phyloP scores from a whole-genome alignment of 1,284 basidiomycete genomes.

The Fomitopsis palustris region DNA sequence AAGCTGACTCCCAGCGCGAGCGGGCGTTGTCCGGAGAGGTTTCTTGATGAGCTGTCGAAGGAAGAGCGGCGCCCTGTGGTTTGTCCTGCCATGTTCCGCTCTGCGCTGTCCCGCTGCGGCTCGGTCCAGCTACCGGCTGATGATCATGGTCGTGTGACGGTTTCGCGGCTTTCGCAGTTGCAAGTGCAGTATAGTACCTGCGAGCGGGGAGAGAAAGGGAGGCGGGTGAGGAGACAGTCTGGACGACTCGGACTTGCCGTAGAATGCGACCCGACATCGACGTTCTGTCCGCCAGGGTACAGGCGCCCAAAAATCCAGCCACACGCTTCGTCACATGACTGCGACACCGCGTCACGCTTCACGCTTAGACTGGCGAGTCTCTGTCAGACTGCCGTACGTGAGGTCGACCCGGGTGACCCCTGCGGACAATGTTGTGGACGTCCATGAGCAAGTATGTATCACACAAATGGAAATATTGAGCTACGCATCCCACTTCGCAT shows the following conservation, averaged over 20 bases:
- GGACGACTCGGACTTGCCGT: slow-evolving; percentile 22
- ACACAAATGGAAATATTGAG: no score
- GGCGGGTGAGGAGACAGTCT: slow-evolving; percentile 19
- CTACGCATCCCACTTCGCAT: no score
- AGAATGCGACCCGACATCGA: slow-evolving; percentile 32
- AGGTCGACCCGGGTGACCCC: no score
- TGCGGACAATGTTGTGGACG: no score
- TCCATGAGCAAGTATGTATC: no score
- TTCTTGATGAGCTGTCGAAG: not conserved
- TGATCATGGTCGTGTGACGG: slow-evolving; percentile 1
- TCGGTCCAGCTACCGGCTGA: slow-evolving; percentile 13
- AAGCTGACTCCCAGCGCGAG: not conserved
- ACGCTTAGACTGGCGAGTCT: not conserved
- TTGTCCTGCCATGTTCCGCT: not conserved
- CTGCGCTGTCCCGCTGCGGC: not conserved
- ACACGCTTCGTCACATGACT: slow-evolving; percentile 1
- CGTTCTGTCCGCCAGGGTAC: not conserved
- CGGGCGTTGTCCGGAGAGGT: no score
- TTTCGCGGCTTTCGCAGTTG: slow-evolving; percentile 7
- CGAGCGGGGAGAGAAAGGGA: slow-evolving; percentile 19
- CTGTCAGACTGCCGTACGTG: no score
- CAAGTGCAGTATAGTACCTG: slow-evolving; percentile 27
- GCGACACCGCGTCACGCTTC: not conserved
- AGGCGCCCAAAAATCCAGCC: not conserved
- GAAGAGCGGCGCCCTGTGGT: not conserved